phyloP scores from a whole-genome alignment of 1,284 basidiomycete genomes.

The Cutaneotrichosporon spelunceum region DNA sequence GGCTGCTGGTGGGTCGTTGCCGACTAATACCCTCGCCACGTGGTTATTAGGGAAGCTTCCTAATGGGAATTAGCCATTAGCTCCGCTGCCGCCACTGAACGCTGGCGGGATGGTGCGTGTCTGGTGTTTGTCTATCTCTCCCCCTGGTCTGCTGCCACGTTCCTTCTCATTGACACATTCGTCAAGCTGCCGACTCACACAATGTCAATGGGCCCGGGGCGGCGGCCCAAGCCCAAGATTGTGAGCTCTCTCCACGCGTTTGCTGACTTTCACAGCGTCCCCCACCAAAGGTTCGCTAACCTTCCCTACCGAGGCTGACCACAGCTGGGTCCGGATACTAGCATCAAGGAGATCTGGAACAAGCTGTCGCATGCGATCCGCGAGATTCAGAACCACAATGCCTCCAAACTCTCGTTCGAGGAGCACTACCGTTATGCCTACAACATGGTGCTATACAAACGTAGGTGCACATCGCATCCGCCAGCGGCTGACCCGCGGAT shows the following conservation, averaged over 20 bases:
- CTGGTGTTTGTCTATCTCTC: conserved; percentile 1
- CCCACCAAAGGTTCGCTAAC: conserved; percentile 39
- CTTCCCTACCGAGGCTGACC: not conserved
- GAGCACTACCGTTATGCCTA: conserved; percentile 94
- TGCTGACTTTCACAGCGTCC: conserved; percentile 35
- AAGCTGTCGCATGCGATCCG: conserved; percentile 65
- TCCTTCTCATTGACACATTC: not conserved
- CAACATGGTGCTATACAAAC: conserved; percentile 85
- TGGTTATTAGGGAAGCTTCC: not conserved
- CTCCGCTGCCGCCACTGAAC: not conserved
- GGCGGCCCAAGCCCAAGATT: conserved; percentile 47
- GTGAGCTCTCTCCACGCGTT: conserved; percentile 26
- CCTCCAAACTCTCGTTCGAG: conserved; percentile 88
- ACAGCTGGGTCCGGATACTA: conserved; percentile 44
- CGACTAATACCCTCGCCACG: not conserved
- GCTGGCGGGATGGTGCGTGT: not conserved
- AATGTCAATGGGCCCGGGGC: conserved; percentile 40
- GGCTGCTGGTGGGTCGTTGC: not conserved
- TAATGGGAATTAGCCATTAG: not conserved
- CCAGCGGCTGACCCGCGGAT: conserved; percentile 25
- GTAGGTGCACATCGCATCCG: conserved; percentile 29
- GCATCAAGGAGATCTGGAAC: conserved; percentile 50
- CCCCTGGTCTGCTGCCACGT: not conserved
- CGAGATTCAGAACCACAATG: conserved; percentile 94
- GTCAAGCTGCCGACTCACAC: conserved; percentile 20